These are phyloP conservation scores for Actinidia arguta DNA, from an alignment of 179 eudicot species.

Conservation along the genomic window DNA sequence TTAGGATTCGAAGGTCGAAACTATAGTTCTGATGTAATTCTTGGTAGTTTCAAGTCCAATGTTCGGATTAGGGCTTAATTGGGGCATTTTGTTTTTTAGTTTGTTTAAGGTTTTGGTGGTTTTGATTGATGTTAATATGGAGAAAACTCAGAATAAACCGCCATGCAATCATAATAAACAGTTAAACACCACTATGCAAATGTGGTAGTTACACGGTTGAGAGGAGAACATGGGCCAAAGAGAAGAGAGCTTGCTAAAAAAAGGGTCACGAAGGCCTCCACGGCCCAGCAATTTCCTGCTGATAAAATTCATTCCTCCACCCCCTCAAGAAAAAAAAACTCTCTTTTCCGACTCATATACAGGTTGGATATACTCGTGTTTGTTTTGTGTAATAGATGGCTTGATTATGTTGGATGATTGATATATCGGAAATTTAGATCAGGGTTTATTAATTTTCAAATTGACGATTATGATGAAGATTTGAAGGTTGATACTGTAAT, in stretches of 20 bases:
- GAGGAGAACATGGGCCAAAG: conserved; percentile 73
- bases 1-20: background rate
- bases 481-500: background rate
- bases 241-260: conserved; percentile 79
- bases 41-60: background rate
- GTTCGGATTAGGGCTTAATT: background rate
- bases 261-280: conserved; percentile 83
- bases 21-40: background rate
- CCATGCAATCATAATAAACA: too few species aligned
- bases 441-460: background rate
- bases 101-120: background rate
- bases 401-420: background rate
- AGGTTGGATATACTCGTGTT: background rate
- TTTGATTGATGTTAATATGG: background rate
- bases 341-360: background rate
- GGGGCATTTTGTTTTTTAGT: background rate
- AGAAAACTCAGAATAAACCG: too few species aligned
- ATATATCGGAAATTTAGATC: background rate
- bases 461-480: background rate
- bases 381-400: background rate
- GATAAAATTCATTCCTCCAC: conserved; percentile 41
- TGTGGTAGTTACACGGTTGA: conserved; percentile 55
- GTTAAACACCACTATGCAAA: too few species aligned
- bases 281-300: conserved; percentile 40
- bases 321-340: conserved; percentile 63